Conservation (phyloP, 2,329 filamentous ascomycete genomes). For the Cryoendolithus antarcticus region DNA sequence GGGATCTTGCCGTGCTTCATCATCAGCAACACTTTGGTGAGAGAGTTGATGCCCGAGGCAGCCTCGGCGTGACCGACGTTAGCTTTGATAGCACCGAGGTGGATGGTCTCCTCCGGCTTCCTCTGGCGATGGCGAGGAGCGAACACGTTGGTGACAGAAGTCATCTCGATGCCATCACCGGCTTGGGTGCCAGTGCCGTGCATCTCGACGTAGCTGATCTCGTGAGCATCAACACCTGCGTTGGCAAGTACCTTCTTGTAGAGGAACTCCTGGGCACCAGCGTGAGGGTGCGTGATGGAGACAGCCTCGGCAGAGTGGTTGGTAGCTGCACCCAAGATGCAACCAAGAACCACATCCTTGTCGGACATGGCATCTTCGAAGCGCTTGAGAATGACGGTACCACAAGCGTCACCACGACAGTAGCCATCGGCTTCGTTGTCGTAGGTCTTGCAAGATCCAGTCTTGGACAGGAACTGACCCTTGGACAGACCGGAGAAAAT, state of each 20-base stretch:
- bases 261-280: conserved; percentile 58
- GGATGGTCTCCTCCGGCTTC: conserved; percentile 36
- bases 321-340: conserved; percentile 61
- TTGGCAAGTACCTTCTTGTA: conserved; percentile 59
- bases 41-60: conserved; percentile 42
- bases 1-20: conserved; percentile 42
- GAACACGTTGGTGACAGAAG: conserved; percentile 56
- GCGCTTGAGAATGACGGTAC: conserved; percentile 63
- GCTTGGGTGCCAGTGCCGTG: conserved; percentile 82
- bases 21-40: conserved; percentile 43
- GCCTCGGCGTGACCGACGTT: conserved; percentile 45
- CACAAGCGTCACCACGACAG: conserved; percentile 66
- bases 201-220: conserved; percentile 78
- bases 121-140: conserved; percentile 41
- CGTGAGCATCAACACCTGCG: conserved; percentile 61
- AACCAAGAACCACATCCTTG: conserved; percentile 59
- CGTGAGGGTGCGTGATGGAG: conserved; percentile 75
- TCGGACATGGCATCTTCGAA: conserved; percentile 66
- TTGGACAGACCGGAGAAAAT: conserved; percentile 65
- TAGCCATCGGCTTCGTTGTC: conserved; percentile 73
- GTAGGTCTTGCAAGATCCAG: conserved; percentile 66
- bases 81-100: conserved; percentile 44
- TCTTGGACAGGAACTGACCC: conserved; percentile 67
- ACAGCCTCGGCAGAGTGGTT: conserved; percentile 74
- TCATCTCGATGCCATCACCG: conserved; percentile 72